Evolutionary conservation across 1,139 yeast species (phyloP).

Genomic region (Candida frijolesensis): DNA sequence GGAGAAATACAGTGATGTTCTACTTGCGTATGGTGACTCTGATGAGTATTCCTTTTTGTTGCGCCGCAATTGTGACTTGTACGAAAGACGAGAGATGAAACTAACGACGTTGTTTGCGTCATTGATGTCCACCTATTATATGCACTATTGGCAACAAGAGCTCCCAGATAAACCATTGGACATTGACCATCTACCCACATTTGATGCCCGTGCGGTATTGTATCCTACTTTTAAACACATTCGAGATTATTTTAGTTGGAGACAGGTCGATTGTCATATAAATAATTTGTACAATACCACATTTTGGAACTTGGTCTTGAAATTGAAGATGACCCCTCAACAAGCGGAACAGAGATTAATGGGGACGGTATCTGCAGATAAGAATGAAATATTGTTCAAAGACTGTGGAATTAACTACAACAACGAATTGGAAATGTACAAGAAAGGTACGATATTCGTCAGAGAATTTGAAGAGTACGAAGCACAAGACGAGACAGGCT

Average conservation of each 20-base stretch:
- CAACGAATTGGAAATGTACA: constrained; percentile 82
- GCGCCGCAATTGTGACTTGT: constrained; percentile 60
- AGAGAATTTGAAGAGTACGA: constrained; percentile 45
- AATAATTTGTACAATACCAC: constrained; percentile 91
- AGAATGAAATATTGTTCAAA: constrained; percentile 79
- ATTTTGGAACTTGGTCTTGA: constrained; percentile 81
- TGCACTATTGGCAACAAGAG: constrained; percentile 61
- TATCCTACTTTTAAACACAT: constrained; percentile 69
- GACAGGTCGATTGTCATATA: constrained; percentile 97
- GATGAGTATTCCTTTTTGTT: constrained; percentile 91
- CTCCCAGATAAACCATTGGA: constrained; percentile 49
- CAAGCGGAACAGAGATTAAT: constrained; percentile 75
- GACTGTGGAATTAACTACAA: constrained; percentile 87
- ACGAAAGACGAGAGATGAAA: constrained; percentile 81
- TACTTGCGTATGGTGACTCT: constrained; percentile 89
- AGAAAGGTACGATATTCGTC: constrained; percentile 79
- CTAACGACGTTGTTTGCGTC: constrained; percentile 81
- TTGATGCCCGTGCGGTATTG: constrained; percentile 87
- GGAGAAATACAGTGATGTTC: constrained; percentile 66
- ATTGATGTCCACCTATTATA: constrained; percentile 77
- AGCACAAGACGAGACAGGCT: constrained; percentile 16
- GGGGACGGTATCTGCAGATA: constrained; percentile 81
- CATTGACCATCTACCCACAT: constrained; percentile 62
- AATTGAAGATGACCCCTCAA: constrained; percentile 70
- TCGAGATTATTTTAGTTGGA: constrained; percentile 88